Evolutionary conservation across 768 basidiomycete genomes (phyloP), one percentile per base, ranked within the genome.

Genomic region (Kwoniella sp.): DNA sequence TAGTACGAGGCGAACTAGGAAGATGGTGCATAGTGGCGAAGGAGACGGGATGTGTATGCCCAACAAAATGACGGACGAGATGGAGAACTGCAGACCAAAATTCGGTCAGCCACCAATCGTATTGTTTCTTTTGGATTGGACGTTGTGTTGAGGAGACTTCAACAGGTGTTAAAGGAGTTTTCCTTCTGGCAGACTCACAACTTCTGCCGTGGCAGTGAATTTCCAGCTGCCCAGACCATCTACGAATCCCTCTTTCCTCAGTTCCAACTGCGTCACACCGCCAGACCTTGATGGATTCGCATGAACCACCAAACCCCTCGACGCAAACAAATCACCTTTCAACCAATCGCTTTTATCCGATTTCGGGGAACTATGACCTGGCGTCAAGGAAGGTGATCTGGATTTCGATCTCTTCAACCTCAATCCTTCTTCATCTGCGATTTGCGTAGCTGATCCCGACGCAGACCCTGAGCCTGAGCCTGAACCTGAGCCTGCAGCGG

Each of bases 161-260:
- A 44, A 30, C 51, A 52, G 8, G 49, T 17, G 19, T 37, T 19
- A 27, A 29, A 40, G 56, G 13, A 24, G 22, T 19, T 19, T 6
- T 33, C 7, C 33, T 33, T 6, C 7, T 6, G 7, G 37, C 24
- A 15, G 22, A 77, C 77, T 55, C 59, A 79, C 76, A 24, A 68
- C 70, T 66, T 79, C 78, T 10, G 72, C 51, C 19, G 47, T 61
- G 1, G 63, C 68, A 30, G 40, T 58, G 37, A 73, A 68, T 19
- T 66, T 52, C 72, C 72, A 76, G 10, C 17, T 50, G 8, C 72
- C 72, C 22, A 76, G 44, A 33, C 69, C 69, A 40, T 72, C 64
- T 9, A 75, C 71, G n/a, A 62, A 68, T 2, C 76, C 77, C 24
- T 71, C 73, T 50, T 77, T 77, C 25, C 70, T 47, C 12, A 75